These are phyloP conservation scores for Hanseniaspora occidentalis DNA, from an alignment of 805 yeast species.

Conservation along the genomic window DNA sequence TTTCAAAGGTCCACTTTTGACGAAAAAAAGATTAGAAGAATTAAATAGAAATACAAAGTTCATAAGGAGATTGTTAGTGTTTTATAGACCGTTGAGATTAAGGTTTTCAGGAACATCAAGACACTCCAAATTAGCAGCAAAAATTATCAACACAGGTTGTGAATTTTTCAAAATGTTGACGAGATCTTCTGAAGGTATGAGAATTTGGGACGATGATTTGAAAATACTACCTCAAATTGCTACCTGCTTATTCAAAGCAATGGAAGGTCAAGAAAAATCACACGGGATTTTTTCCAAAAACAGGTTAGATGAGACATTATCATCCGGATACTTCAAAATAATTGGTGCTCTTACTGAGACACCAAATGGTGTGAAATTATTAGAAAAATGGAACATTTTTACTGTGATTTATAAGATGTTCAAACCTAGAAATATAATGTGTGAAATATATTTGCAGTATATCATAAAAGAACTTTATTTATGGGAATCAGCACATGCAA, in stretches of 20 bases:
- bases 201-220: slow-evolving; percentile 47
- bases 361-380: slow-evolving; percentile 48
- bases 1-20: slow-evolving; percentile 73
- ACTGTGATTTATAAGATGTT: slow-evolving; percentile 67
- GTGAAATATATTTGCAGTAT: slow-evolving; percentile 38
- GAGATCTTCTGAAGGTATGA: slow-evolving; percentile 50
- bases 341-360: slow-evolving; percentile 59
- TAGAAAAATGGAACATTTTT: slow-evolving; percentile 77
- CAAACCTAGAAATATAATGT: slow-evolving; percentile 37
- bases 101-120: slow-evolving; percentile 49
- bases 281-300: slow-evolving; percentile 62
- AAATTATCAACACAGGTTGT: slow-evolving; percentile 63
- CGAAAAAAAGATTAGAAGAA: slow-evolving; percentile 65
- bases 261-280: slow-evolving; percentile 21
- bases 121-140: slow-evolving; percentile 34
- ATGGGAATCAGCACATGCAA: slow-evolving; percentile 47
- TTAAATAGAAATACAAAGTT: slow-evolving; percentile 69
- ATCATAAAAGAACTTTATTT: slow-evolving; percentile 54
- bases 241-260: slow-evolving; percentile 51
- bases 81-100: slow-evolving; percentile 83
- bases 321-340: slow-evolving; percentile 67
- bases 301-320: slow-evolving; percentile 49
- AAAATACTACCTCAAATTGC: slow-evolving; percentile 81
- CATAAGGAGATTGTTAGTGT: slow-evolving; percentile 70
- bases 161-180: slow-evolving; percentile 57